Evolutionary conservation across 1,139 yeast genomes (phyloP).

Genomic region (Saccharomyces uvarum): DNA sequence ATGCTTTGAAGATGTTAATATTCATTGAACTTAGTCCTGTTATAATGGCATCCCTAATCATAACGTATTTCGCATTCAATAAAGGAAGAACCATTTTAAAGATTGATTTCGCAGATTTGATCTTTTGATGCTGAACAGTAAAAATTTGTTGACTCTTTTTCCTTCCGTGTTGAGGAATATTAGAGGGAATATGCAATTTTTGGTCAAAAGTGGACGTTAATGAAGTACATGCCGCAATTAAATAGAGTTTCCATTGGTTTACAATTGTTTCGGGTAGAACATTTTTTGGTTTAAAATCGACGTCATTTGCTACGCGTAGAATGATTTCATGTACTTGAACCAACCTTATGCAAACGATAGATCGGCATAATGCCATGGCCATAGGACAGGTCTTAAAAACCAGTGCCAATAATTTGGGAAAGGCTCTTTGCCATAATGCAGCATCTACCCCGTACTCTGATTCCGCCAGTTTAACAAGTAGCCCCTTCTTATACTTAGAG

Average conservation of each 20-base stretch:
- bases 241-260: slow-evolving; percentile 81
- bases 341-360: slow-evolving; percentile 81
- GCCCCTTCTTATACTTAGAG: slow-evolving; percentile 49
- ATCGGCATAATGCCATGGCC: slow-evolving; percentile 87
- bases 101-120: slow-evolving; percentile 85
- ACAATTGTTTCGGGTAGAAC: slow-evolving; percentile 65
- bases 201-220: slow-evolving; percentile 86
- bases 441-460: slow-evolving; percentile 93
- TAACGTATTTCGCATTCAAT: slow-evolving; percentile 59
- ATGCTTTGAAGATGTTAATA: slow-evolving; percentile 76
- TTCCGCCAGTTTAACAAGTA: slow-evolving; percentile 69
- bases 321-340: slow-evolving; percentile 85
- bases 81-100: slow-evolving; percentile 84
- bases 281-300: slow-evolving; percentile 28
- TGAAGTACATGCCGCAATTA: slow-evolving; percentile 88
- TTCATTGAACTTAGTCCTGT: slow-evolving; percentile 84
- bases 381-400: slow-evolving; percentile 82
- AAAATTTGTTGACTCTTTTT: slow-evolving; percentile 71
- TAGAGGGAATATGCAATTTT: slow-evolving; percentile 52
- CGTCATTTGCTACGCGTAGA: slow-evolving; percentile 50
- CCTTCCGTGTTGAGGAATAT: slow-evolving; percentile 28
- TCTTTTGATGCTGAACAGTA: slow-evolving; percentile 80
- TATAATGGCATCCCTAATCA: slow-evolving; percentile 78
- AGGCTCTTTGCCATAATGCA: slow-evolving; percentile 86
- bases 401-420: slow-evolving; percentile 64